A percentile compares a stretch with the other conserved stretches of the same genome.
Evolutionary conservation across 2,329 filamentous ascomycete species (phyloP).

Genomic region (Botrytis squamosa): DNA sequence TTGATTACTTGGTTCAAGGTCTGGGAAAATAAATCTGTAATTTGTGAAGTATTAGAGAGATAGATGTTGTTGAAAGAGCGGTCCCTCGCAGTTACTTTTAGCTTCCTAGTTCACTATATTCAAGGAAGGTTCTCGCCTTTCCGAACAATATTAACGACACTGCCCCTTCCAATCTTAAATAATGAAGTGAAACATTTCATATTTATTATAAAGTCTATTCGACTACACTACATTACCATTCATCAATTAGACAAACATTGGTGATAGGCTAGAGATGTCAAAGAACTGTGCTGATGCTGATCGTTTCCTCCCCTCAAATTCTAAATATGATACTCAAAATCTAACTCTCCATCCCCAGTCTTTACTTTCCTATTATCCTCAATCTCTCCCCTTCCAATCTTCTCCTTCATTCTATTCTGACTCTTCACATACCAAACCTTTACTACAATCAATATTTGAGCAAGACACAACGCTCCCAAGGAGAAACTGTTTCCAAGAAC

Average conservation of each 20-base stretch:
- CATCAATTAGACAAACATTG: background rate
- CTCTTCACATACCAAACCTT: slow-evolving; percentile 46
- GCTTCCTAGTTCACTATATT: background rate
- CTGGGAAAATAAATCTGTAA: background rate
- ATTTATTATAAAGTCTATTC: background rate
- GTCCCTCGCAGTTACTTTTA: background rate
- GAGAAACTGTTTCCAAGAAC: slow-evolving; percentile 31
- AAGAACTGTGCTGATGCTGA: background rate
- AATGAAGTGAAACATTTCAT: background rate
- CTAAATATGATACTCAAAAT: slow-evolving; percentile 47
- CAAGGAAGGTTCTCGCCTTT: background rate
- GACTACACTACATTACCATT: background rate
- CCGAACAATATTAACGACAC: background rate
- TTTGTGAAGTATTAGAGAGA: background rate
- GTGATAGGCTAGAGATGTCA: background rate
- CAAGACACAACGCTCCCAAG: slow-evolving; percentile 25
- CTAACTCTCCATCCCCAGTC: slow-evolving; percentile 48
- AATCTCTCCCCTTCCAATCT: slow-evolving; percentile 44
- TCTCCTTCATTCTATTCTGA: slow-evolving; percentile 44
- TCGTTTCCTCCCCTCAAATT: background rate
- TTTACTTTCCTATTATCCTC: slow-evolving; percentile 47
- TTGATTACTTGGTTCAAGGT: background rate
- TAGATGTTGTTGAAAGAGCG: background rate
- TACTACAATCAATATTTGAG: slow-evolving; percentile 40
- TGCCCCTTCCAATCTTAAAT: background rate